Percentiles rank a stretch among this genome's conserved stretches.
phyloP scores from a whole-genome alignment of 768 basidiomycete genomes.

The Lactarius indigo region DNA sequence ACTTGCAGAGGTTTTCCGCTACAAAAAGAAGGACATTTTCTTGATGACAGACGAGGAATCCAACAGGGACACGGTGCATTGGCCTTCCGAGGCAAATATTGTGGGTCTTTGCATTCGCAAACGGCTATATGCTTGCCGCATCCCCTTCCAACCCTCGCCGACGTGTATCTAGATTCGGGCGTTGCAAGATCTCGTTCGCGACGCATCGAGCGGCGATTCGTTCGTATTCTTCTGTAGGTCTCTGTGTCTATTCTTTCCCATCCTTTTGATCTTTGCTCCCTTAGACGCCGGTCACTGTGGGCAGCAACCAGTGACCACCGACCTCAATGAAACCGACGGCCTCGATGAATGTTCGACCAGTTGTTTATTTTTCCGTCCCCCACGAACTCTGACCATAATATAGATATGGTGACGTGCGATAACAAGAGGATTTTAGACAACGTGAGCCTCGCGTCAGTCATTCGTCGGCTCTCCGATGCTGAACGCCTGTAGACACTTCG shows the following conservation, averaged over 20 bases:
- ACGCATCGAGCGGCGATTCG: constrained; percentile 14
- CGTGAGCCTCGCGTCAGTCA: constrained; percentile 9
- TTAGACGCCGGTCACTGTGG: constrained; percentile 14
- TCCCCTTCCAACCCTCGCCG: not conserved
- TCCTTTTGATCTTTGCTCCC: not conserved
- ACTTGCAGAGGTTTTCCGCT: constrained; percentile 1
- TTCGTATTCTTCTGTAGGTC: constrained; percentile 27
- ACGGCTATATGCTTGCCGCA: not conserved
- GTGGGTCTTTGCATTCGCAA: constrained; percentile 8
- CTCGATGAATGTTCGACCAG: constrained; percentile 5
- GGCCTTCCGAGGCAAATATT: constrained; percentile 21
- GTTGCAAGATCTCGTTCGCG: constrained; percentile 20
- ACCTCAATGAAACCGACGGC: not conserved
- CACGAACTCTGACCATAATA: not conserved
- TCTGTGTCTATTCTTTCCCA: not conserved
- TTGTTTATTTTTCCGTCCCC: not conserved
- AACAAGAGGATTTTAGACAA: constrained; percentile 17
- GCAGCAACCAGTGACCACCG: not conserved
- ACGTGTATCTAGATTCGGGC: constrained; percentile 15
- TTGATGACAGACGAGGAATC: constrained; percentile 23
- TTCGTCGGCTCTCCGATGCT: not conserved
- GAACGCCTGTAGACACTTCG: constrained; percentile 18
- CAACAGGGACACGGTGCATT: not conserved
- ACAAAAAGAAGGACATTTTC: constrained; percentile 9
- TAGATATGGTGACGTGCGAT: constrained; percentile 19